Evolutionary conservation across 805 yeast genomes (phyloP).

Genomic region (Ogataea polymorpha): DNA sequence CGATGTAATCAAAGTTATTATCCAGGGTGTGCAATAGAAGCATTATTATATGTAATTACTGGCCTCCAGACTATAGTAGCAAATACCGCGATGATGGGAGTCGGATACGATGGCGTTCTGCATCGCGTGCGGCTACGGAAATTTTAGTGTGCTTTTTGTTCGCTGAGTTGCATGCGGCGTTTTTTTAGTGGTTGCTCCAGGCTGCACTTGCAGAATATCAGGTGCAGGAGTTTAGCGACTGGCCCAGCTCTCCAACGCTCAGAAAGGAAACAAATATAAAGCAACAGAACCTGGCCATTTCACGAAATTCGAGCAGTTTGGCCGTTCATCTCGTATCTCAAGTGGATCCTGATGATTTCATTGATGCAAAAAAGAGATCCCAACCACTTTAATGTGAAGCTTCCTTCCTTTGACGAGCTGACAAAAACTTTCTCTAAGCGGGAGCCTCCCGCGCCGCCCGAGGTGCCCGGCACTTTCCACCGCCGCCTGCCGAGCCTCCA

Average conservation of each 20-base stretch:
- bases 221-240: constrained; percentile 1
- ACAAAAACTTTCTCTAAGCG: constrained; percentile 19
- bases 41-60: not conserved
- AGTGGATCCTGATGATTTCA: constrained; percentile 10
- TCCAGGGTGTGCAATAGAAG: constrained; percentile 57
- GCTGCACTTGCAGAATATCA: not conserved
- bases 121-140: constrained; percentile 2
- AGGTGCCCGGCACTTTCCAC: not conserved
- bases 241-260: not conserved
- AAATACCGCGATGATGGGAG: not conserved
- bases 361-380: constrained; percentile 13
- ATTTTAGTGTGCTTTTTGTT: not conserved
- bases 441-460: not conserved
- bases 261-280: constrained; percentile 9
- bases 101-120: not conserved
- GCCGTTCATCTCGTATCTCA: constrained; percentile 1
- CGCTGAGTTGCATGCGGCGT: not conserved
- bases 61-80: not conserved
- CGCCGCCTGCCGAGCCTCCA: constrained; percentile 3
- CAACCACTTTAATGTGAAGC: constrained; percentile 12
- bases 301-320: constrained; percentile 1
- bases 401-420: constrained; percentile 25
- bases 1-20: constrained; percentile 72
- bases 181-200: not conserved
- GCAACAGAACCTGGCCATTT: not conserved